phyloP scores from a whole-genome alignment of 768 basidiomycete species.

The Lanmaoa rubissima region DNA sequence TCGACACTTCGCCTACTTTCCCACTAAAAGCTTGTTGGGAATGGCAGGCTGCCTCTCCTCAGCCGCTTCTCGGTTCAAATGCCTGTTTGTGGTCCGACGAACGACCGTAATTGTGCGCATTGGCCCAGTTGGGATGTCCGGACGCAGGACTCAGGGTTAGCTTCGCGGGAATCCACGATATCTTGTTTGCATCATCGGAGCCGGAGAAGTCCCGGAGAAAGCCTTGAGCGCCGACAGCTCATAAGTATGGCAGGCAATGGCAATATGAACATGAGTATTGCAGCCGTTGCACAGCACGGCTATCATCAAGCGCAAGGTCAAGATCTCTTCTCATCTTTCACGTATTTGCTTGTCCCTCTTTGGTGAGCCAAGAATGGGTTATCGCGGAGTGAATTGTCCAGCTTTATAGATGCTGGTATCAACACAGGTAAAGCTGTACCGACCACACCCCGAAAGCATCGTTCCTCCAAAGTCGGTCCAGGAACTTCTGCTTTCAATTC shows the following conservation, averaged over 20 bases:
- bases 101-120: no score
- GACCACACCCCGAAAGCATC: conserved; percentile 11
- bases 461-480: conserved; percentile 8
- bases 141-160: conserved; percentile 15
- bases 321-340: conserved; percentile 21
- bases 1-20: conserved; percentile 2
- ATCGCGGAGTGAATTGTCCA: conserved; percentile 25
- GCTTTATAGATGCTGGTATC: conserved; percentile 28
- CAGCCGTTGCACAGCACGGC: conserved; percentile 29
- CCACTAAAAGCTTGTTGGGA: not conserved
- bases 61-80: not conserved
- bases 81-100: not conserved
- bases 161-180: conserved; percentile 23
- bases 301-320: conserved; percentile 30
- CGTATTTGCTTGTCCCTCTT: conserved; percentile 21
- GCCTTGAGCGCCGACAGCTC: conserved; percentile 29
- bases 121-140: not conserved
- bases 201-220: conserved; percentile 25
- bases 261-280: conserved; percentile 25
- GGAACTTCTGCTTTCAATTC: conserved; percentile 1
- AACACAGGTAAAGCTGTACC: conserved; percentile 17
- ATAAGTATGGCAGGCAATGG: conserved; percentile 28
- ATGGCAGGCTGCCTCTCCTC: not conserved
- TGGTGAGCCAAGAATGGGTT: conserved; percentile 17
- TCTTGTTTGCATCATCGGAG: conserved; percentile 15